Evolutionary conservation across 129 eudicot species (phyloP).

Genomic region (Centaurea solstitialis): DNA sequence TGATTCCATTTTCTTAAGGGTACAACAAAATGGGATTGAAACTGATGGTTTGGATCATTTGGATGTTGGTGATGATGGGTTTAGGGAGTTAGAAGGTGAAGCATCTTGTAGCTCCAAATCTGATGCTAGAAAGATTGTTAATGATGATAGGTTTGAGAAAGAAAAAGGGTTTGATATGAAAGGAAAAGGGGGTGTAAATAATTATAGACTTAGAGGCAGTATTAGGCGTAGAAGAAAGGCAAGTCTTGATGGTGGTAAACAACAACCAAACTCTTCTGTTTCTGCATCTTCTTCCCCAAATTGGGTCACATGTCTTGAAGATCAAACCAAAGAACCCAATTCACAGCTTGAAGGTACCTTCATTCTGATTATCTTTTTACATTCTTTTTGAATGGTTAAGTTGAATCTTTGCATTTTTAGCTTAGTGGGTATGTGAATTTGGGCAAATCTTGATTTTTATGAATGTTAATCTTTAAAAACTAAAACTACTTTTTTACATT

Average conservation of each 20-base stretch:
- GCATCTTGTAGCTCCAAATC: constrained; percentile 70
- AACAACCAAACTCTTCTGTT: constrained; percentile 25
- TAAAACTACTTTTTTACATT: background rate
- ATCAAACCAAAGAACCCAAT: constrained; percentile 17
- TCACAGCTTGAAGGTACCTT: constrained; percentile 18
- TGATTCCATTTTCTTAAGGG: constrained; percentile 38
- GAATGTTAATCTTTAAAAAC: too few species aligned
- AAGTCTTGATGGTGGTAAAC: constrained; percentile 30
- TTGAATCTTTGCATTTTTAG: background rate
- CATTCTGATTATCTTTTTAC: background rate
- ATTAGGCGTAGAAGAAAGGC: constrained; percentile 51
- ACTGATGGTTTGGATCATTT: constrained; percentile 27
- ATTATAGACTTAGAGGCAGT: constrained; percentile 44
- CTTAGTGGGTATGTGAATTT: background rate
- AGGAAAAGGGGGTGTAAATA: constrained; percentile 62
- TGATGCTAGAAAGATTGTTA: constrained; percentile 38
- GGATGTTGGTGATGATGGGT: constrained; percentile 14
- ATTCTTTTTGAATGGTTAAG: background rate
- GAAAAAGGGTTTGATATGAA: constrained; percentile 60
- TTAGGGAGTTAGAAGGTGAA: constrained; percentile 56
- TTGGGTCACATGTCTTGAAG: constrained; percentile 36
- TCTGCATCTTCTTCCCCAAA: constrained; percentile 36
- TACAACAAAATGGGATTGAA: constrained; percentile 11
- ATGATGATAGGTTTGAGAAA: constrained; percentile 16
- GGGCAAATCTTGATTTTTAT: too few species aligned